Percentiles rank a stretch among this genome's conserved stretches.
Evolutionary conservation across 768 basidiomycete genomes (phyloP).

Genomic region (Mycena olivaceomarginata): DNA sequence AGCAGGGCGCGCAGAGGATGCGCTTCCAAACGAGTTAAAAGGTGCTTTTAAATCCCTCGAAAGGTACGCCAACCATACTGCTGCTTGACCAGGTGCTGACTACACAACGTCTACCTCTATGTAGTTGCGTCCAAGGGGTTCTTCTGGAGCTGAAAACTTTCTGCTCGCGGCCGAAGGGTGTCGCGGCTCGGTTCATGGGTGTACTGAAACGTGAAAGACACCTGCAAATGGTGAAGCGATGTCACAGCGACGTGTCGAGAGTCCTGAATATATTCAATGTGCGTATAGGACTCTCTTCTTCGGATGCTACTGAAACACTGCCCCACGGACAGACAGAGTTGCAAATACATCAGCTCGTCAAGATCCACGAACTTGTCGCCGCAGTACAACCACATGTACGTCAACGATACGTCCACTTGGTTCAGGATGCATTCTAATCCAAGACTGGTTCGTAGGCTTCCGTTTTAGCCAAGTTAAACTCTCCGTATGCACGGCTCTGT

Average conservation of each 20-base stretch:
- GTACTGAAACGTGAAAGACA: neutral
- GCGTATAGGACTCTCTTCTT: neutral
- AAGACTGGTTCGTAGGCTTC: neutral
- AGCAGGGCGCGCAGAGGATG: neutral
- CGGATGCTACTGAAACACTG: neutral
- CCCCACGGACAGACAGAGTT: neutral
- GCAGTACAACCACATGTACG: neutral
- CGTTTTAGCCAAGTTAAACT: neutral
- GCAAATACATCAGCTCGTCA: neutral
- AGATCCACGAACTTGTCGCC: neutral
- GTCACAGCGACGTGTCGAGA: neutral
- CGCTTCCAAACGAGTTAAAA: neutral
- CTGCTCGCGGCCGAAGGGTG: neutral
- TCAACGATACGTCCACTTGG: neutral
- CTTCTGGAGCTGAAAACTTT: neutral
- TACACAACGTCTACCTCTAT: neutral
- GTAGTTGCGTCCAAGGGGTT: neutral
- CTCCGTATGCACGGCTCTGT: neutral
- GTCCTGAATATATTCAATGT: neutral
- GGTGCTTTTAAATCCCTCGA: neutral
- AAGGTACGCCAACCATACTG: neutral
- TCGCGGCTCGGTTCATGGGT: neutral
- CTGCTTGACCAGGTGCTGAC: neutral
- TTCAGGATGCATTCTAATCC: neutral
- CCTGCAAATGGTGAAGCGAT: neutral